Conservation (phyloP, 2,329 filamentous ascomycete genomes). For the Talaromyces sp. region DNA sequence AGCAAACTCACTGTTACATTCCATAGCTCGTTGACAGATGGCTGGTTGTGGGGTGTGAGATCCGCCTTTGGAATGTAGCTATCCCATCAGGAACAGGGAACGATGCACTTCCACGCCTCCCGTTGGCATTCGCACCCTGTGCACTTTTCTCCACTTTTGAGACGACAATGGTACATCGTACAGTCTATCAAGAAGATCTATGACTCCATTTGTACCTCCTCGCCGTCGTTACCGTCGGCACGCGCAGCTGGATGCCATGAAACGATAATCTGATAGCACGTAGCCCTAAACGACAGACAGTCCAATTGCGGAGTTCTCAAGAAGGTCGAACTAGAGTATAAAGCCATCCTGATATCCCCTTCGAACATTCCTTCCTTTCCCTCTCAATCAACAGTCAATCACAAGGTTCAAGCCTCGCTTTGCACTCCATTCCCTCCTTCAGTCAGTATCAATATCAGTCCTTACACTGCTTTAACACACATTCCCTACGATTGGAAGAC, state of each 20-base stretch:
- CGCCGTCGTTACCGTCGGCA: not conserved
- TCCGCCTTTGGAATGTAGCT: slow-evolving; percentile 9
- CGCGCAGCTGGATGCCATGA: not conserved
- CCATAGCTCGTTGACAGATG: slow-evolving; percentile 5
- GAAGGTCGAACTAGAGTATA: not conserved
- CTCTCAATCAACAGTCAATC: not conserved
- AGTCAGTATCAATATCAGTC: slow-evolving; percentile 1
- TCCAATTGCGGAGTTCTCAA: not conserved
- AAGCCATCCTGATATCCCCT: not conserved
- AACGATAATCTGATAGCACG: not conserved
- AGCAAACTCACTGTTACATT: slow-evolving; percentile 10
- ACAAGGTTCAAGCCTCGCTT: not conserved
- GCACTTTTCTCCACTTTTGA: not conserved
- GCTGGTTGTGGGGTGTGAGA: slow-evolving; percentile 12
- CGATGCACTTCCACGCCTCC: not conserved
- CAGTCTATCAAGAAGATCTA: not conserved
- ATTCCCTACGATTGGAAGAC: not conserved
- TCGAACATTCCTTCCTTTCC: not conserved
- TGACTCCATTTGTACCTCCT: not conserved
- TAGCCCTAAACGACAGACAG: slow-evolving; percentile 8
- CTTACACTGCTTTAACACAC: not conserved
- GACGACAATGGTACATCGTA: not conserved
- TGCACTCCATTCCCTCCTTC: slow-evolving; percentile 2
- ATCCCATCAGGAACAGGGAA: slow-evolving; percentile 5
- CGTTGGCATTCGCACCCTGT: not conserved